phyloP scores from a whole-genome alignment of 805 yeast species.

The Candida odintsovae region DNA sequence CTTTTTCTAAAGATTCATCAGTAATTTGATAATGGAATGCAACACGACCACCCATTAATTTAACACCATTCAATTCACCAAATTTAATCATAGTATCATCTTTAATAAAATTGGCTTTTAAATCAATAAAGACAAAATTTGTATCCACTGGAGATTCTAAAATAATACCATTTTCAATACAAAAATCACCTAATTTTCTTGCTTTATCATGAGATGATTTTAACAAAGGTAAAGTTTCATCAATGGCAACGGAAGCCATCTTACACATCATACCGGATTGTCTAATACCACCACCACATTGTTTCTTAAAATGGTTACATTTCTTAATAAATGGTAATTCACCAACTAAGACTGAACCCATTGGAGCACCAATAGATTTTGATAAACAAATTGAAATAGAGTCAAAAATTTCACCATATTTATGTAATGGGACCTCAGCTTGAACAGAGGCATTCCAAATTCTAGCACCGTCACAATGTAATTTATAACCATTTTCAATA shows the following conservation, averaged over 20 bases:
- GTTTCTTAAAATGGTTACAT: constrained; percentile 84
- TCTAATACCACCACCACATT: constrained; percentile 90
- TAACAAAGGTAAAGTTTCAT: constrained; percentile 54
- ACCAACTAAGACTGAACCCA: constrained; percentile 85
- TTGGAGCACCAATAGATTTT: constrained; percentile 89
- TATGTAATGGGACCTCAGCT: constrained; percentile 45
- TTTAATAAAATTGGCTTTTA: constrained; percentile 41
- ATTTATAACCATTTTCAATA: constrained; percentile 45
- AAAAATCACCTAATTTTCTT: constrained; percentile 44
- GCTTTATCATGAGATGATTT: constrained; percentile 45
- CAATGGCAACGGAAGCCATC: constrained; percentile 77
- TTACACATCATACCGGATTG: constrained; percentile 78
- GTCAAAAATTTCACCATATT: constrained; percentile 75
- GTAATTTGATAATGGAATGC: constrained; percentile 75
- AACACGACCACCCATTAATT: constrained; percentile 65
- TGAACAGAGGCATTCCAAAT: constrained; percentile 83
- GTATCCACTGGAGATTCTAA: constrained; percentile 77
- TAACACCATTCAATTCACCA: constrained; percentile 56
- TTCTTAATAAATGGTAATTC: constrained; percentile 48
- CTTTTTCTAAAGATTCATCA: constrained; percentile 46
- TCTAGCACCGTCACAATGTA: constrained; percentile 94
- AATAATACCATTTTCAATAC: constrained; percentile 45
- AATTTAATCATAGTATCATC: constrained; percentile 46
- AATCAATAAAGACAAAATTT: constrained; percentile 75
- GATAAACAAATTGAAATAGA: constrained; percentile 87